Evolutionary conservation across 2,329 filamentous ascomycete genomes (phyloP).

Genomic region (Beauveria australis): DNA sequence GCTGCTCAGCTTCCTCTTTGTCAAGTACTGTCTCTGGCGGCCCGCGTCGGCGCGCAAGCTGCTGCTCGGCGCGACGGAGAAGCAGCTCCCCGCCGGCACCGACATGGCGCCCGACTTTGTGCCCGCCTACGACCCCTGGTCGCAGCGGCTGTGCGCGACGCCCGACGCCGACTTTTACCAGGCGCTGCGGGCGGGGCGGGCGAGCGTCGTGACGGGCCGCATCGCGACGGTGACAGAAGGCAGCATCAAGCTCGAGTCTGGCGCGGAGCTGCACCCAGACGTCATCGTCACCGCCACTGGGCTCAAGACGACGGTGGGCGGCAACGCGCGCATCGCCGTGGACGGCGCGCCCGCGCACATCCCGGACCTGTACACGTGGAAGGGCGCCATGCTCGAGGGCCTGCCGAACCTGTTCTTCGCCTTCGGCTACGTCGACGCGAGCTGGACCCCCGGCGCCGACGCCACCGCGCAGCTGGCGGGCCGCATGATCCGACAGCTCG

Average conservation of each 20-base stretch:
- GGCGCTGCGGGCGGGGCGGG: conserved; percentile 30
- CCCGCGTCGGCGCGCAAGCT: background rate
- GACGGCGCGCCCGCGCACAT: conserved; percentile 39
- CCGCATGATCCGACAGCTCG: conserved; percentile 43
- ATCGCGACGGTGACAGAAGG: conserved; percentile 37
- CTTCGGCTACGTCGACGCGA: conserved; percentile 51
- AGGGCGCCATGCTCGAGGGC: conserved; percentile 51
- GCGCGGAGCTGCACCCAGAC: conserved; percentile 43
- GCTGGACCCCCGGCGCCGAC: conserved; percentile 57
- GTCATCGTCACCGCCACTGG: conserved; percentile 60
- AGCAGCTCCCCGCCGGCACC: conserved; percentile 40
- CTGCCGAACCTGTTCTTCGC: conserved; percentile 54
- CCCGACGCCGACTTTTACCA: conserved; percentile 38
- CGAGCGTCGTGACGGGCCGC: conserved; percentile 33
- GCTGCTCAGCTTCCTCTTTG: conserved; percentile 36
- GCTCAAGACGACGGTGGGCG: conserved; percentile 46
- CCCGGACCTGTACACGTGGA: conserved; percentile 45
- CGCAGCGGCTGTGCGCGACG: conserved; percentile 59
- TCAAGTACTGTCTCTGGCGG: conserved; percentile 1
- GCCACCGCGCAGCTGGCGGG: conserved; percentile 39
- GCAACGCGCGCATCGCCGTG: conserved; percentile 40
- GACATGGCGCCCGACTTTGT: conserved; percentile 45
- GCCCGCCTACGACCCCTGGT: conserved; percentile 51
- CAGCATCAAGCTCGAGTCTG: conserved; percentile 35
- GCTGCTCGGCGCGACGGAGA: conserved; percentile 22